Evolutionary conservation across 495 filamentous ascomycete species (phyloP).

Genomic region (Tuber brumale): DNA sequence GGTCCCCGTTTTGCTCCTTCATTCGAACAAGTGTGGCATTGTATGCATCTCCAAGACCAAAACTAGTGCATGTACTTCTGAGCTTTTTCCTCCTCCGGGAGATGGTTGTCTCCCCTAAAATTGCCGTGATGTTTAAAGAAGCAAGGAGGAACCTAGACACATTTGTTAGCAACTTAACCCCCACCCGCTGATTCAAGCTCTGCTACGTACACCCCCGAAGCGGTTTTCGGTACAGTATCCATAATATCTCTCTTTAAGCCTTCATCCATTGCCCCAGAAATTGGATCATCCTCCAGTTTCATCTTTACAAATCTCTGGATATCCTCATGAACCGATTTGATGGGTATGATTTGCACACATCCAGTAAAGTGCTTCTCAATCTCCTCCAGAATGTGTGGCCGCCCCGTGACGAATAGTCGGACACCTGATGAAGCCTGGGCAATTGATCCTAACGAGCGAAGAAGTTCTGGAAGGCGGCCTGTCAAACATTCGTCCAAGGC

Average conservation of each 20-base stretch:
- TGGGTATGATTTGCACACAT: neutral
- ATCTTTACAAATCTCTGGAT: neutral
- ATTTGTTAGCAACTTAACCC: neutral
- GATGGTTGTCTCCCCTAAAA: neutral
- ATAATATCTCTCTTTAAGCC: neutral
- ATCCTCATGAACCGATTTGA: neutral
- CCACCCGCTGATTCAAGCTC: neutral
- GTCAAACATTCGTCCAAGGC: neutral
- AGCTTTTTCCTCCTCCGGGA: neutral
- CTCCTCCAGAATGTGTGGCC: neutral
- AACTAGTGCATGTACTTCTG: neutral
- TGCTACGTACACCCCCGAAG: neutral
- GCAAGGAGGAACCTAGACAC: constrained; percentile 1
- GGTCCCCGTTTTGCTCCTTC: neutral
- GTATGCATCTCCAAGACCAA: neutral
- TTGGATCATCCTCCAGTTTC: neutral
- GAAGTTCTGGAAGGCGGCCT: neutral
- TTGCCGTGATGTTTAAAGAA: constrained; percentile 1
- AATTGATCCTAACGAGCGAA: constrained; percentile 1
- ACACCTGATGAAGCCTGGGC: neutral
- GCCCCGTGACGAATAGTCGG: neutral
- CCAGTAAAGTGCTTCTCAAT: neutral
- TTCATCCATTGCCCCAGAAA: neutral
- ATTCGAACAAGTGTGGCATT: neutral
- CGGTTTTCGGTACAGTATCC: neutral